phyloP scores from a whole-genome alignment of 2,329 filamentous ascomycete genomes.

The Ophiostoma ips region DNA sequence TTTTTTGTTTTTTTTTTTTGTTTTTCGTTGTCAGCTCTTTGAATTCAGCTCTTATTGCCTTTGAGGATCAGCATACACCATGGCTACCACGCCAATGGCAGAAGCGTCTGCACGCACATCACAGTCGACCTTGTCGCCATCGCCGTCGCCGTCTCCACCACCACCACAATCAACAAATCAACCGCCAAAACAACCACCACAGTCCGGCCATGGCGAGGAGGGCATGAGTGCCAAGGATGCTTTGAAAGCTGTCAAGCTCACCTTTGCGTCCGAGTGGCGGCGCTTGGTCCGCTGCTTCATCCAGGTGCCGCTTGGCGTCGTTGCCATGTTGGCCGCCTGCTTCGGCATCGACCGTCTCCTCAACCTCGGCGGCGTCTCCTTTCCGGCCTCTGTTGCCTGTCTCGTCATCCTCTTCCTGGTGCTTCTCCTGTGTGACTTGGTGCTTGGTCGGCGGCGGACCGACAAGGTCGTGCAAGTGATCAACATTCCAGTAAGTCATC shows the following conservation, averaged over 20 bases:
- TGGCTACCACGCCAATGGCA: neutral
- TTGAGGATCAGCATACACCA: neutral
- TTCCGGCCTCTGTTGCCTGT: slow-evolving; percentile 46
- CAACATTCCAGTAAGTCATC: slow-evolving; percentile 28
- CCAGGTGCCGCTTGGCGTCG: slow-evolving; percentile 32
- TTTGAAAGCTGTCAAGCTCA: neutral
- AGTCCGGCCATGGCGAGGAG: neutral
- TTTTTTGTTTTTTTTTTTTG: no score
- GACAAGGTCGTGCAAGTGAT: slow-evolving; percentile 33
- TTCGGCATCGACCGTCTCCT: slow-evolving; percentile 32
- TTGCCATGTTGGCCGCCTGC: slow-evolving; percentile 26
- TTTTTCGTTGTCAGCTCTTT: no score
- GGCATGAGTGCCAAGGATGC: neutral
- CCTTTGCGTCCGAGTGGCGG: slow-evolving; percentile 3
- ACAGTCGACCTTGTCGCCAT: neutral
- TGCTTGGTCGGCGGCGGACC: slow-evolving; percentile 35
- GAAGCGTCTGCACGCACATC: neutral
- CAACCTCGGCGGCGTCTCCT: slow-evolving; percentile 33
- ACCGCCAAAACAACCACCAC: neutral
- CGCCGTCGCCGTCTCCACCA: neutral
- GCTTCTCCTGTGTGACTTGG: slow-evolving; percentile 31
- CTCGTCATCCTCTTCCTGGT: slow-evolving; percentile 39
- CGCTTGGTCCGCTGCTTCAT: slow-evolving; percentile 29
- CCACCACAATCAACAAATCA: neutral
- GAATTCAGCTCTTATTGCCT: no score